These are phyloP conservation scores for Phyllosticta capitalensis DNA, from an alignment of 2,329 filamentous ascomycete species.

Conservation along the genomic window DNA sequence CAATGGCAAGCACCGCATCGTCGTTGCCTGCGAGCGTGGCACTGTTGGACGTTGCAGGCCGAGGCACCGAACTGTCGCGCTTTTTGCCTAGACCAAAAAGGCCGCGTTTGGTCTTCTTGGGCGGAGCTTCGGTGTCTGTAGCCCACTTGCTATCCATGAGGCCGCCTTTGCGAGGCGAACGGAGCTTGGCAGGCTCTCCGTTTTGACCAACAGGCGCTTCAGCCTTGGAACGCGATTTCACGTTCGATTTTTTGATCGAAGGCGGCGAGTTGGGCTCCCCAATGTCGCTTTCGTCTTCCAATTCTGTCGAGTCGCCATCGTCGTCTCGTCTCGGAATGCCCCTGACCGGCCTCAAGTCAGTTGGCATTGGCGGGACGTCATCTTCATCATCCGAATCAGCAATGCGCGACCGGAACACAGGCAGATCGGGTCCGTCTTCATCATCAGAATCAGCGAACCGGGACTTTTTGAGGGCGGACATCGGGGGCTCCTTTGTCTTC, in stretches of 20 bases:
- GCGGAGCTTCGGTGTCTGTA: conserved; percentile 20
- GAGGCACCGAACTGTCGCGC: conserved; percentile 27
- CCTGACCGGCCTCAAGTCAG: conserved; percentile 43
- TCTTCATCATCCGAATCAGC: conserved; percentile 45
- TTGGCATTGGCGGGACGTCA: conserved; percentile 30
- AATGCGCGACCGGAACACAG: conserved; percentile 37
- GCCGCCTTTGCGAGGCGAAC: conserved; percentile 25
- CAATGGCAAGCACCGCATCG: background rate
- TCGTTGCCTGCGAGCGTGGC: background rate
- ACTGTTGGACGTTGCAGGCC: conserved; percentile 21
- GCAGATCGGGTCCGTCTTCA: conserved; percentile 24
- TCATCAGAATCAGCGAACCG: conserved; percentile 62
- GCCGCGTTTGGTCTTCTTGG: conserved; percentile 30
- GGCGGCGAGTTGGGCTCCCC: conserved; percentile 20
- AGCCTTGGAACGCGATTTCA: background rate
- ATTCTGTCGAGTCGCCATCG: conserved; percentile 48
- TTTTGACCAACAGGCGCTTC: background rate
- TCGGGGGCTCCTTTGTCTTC: conserved; percentile 8
- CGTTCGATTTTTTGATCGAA: conserved; percentile 8
- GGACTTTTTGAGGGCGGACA: conserved; percentile 15
- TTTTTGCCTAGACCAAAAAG: conserved; percentile 52
- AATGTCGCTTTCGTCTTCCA: conserved; percentile 32
- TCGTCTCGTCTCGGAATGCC: conserved; percentile 51
- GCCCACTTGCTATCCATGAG: conserved; percentile 30
- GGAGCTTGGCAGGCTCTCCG: background rate